A percentile compares a stretch with the other conserved stretches of the same genome.
Conservation (phyloP, 371 early-diverging fungal genomes). For the Apophysomyces variabilis region DNA sequence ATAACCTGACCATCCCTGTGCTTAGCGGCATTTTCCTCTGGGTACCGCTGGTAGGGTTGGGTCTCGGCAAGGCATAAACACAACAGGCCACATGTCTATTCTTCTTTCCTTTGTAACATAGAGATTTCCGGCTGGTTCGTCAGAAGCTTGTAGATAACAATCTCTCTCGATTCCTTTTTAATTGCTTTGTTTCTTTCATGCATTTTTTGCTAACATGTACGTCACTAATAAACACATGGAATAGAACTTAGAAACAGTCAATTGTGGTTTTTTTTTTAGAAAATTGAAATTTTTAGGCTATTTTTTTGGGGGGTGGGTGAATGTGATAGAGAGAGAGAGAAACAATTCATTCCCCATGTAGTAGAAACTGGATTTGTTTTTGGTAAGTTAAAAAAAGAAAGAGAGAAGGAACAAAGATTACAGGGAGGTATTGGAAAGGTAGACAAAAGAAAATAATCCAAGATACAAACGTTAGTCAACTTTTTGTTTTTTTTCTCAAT, state of each 20-base stretch:
- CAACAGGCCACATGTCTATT: background rate
- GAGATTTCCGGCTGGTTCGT: conserved; percentile 2
- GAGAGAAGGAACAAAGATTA: too few species aligned
- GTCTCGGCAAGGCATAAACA: conserved; percentile 1
- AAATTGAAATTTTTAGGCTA: background rate
- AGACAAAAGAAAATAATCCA: background rate
- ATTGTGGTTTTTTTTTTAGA: too few species aligned
- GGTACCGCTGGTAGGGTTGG: conserved; percentile 34
- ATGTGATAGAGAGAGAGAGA: too few species aligned
- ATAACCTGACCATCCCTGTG: conserved; percentile 55
- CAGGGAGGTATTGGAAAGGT: background rate
- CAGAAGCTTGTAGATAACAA: conserved; percentile 14
- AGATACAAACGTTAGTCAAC: conserved; percentile 3
- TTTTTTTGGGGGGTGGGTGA: background rate
- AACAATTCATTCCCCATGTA: too few species aligned
- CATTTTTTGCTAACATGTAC: background rate
- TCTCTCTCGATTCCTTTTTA: background rate
- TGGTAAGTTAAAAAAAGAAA: too few species aligned
- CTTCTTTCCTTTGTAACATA: conserved; percentile 11
- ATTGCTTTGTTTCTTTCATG: conserved; percentile 8
- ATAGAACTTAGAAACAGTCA: too few species aligned
- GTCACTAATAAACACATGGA: too few species aligned
- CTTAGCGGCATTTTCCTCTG: conserved; percentile 46
- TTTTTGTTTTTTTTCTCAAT: conserved; percentile 8
- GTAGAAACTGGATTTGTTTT: too few species aligned